phyloP scores from a whole-genome alignment of 192 early-diverging fungal genomes.

The Neocallimastix lanati region DNA sequence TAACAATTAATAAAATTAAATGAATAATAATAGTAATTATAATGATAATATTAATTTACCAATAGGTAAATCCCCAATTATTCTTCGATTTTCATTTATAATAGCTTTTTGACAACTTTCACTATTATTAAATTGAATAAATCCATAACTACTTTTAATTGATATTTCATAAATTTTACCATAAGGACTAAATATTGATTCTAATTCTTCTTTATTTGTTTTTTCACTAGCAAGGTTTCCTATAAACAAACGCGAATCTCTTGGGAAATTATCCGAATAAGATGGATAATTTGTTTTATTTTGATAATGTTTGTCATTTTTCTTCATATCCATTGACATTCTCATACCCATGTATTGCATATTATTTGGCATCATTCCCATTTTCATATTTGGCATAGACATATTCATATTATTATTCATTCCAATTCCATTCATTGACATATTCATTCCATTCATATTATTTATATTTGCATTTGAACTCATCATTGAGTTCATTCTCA shows the following conservation, averaged over 20 bases:
- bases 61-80: conserved; percentile 13
- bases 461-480: neutral
- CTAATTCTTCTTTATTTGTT: conserved; percentile 18
- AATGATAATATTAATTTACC: neutral
- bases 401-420: neutral
- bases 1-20: too few species aligned
- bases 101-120: conserved; percentile 18
- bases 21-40: too few species aligned
- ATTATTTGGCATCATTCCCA: neutral
- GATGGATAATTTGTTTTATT: neutral
- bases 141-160: conserved; percentile 23
- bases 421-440: neutral
- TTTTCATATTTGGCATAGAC: neutral
- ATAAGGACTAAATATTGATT: conserved; percentile 27
- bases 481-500: neutral
- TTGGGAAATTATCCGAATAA: conserved; percentile 2
- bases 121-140: conserved; percentile 28
- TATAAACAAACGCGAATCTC: conserved; percentile 22
- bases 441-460: neutral
- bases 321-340: neutral
- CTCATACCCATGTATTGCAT: neutral
- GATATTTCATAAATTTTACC: conserved; percentile 31
- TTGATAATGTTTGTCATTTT: neutral
- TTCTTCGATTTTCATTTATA: conserved; percentile 14
- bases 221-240: conserved; percentile 25